Conservation (phyloP, 2,329 filamentous ascomycete genomes). For the Penicillium thymicola region DNA sequence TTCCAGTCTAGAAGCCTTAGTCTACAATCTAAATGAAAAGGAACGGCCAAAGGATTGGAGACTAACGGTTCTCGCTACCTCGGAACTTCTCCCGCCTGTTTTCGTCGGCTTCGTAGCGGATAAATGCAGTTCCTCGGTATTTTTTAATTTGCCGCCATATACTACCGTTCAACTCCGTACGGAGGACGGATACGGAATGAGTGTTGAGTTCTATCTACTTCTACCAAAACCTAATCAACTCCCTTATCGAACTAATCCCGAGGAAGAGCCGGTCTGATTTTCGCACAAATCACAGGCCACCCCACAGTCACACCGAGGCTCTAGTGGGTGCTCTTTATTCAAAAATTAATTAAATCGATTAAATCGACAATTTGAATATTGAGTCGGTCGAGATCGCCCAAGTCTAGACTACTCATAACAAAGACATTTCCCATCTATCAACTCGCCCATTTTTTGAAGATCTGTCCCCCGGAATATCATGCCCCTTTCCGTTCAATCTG, state of each 20-base stretch:
- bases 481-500: background rate
- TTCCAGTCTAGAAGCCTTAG: conserved; percentile 1
- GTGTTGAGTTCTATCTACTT: background rate
- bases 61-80: background rate
- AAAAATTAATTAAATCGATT: background rate
- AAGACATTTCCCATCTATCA: conserved; percentile 3
- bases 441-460: background rate
- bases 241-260: background rate
- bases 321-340: conserved; percentile 1
- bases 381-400: background rate
- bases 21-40: background rate
- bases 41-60: background rate
- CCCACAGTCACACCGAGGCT: background rate
- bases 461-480: background rate
- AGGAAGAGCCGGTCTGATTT: background rate
- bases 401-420: conserved; percentile 4
- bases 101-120: background rate
- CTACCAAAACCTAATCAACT: background rate
- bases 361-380: background rate
- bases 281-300: conserved; percentile 13
- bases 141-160: background rate
- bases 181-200: background rate
- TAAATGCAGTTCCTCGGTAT: conserved; percentile 7
- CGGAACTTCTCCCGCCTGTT: background rate
- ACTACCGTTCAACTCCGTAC: background rate